A percentile compares a stretch with the other conserved stretches of the same genome.
These are phyloP conservation scores for Leccinum ponderosum DNA, from an alignment of 1,284 basidiomycete genomes.

Conservation along the genomic window DNA sequence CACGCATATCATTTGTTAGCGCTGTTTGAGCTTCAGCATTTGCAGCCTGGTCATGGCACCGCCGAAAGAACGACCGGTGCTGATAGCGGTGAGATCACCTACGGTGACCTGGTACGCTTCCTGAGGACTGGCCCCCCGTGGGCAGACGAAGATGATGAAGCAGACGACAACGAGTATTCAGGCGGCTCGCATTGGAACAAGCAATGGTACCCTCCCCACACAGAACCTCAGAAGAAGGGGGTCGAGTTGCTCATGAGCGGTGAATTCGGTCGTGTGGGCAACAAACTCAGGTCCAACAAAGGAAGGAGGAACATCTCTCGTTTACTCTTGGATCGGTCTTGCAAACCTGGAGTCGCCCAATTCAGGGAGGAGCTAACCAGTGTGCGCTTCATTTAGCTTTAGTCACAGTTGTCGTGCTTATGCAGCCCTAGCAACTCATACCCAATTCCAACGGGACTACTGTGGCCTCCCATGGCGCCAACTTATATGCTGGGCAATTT, in stretches of 20 bases:
- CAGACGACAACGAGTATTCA: slow-evolving; percentile 36
- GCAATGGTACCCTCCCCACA: slow-evolving; percentile 52
- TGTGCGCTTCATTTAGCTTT: slow-evolving; percentile 38
- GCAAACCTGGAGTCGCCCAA: slow-evolving; percentile 37
- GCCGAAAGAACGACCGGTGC: slow-evolving; percentile 31
- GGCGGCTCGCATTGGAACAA: slow-evolving; percentile 24
- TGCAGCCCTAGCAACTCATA: slow-evolving; percentile 58
- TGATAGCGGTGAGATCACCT: slow-evolving; percentile 30
- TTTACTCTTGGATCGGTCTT: slow-evolving; percentile 44
- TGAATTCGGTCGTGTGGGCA: slow-evolving; percentile 78
- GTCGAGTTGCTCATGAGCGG: slow-evolving; percentile 74
- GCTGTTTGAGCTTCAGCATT: slow-evolving; percentile 42
- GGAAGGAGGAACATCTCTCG: slow-evolving; percentile 46
- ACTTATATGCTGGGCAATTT: slow-evolving; percentile 93
- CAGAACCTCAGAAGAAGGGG: slow-evolving; percentile 71
- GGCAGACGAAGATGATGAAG: slow-evolving; percentile 29
- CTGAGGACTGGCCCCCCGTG: slow-evolving; percentile 13
- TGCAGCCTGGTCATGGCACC: slow-evolving; percentile 14
- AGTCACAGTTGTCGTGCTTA: slow-evolving; percentile 5
- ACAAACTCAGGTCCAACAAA: slow-evolving; percentile 45
- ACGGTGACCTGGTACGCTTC: slow-evolving; percentile 24
- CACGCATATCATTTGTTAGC: slow-evolving; percentile 32
- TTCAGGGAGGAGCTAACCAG: slow-evolving; percentile 54
- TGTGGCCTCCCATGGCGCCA: slow-evolving; percentile 79
- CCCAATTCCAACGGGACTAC: slow-evolving; percentile 89